These are phyloP conservation scores for Rutstroemia sp. DNA, from an alignment of 2,329 filamentous ascomycete genomes.

Conservation along the genomic window DNA sequence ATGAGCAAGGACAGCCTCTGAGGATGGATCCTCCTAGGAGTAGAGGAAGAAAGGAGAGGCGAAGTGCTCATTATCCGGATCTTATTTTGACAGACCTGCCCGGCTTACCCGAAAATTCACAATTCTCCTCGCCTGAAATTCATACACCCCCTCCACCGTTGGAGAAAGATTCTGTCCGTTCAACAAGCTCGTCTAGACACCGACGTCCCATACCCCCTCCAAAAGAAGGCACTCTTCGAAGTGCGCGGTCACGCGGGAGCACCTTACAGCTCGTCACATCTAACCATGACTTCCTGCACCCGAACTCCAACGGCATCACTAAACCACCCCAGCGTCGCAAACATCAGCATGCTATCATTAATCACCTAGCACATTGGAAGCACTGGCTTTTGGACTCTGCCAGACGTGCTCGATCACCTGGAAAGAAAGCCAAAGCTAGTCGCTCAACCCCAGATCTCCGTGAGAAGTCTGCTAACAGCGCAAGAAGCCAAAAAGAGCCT, in stretches of 20 bases:
- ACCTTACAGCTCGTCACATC: constrained; percentile 75
- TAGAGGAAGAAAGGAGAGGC: constrained; percentile 69
- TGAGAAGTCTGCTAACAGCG: constrained; percentile 37
- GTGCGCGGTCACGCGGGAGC: constrained; percentile 69
- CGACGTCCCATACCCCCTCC: constrained; percentile 74
- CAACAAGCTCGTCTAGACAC: constrained; percentile 68
- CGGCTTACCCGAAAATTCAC: constrained; percentile 56
- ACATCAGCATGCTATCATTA: constrained; percentile 56
- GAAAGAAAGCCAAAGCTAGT: constrained; percentile 27
- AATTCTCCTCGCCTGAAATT: constrained; percentile 27
- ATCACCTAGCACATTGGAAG: constrained; percentile 60
- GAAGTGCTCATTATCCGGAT: constrained; percentile 59
- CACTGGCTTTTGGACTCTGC: constrained; percentile 66
- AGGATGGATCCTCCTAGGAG: constrained; percentile 51
- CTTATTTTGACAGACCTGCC: constrained; percentile 68
- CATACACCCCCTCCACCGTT: constrained; percentile 58
- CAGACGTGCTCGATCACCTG: constrained; percentile 53
- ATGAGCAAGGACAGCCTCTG: constrained; percentile 58
- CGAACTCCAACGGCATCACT: constrained; percentile 32
- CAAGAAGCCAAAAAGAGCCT: constrained; percentile 41
- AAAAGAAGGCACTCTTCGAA: constrained; percentile 66
- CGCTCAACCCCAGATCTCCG: constrained; percentile 52
- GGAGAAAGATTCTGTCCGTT: constrained; percentile 72
- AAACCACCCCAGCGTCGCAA: constrained; percentile 38
- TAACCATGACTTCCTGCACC: constrained; percentile 52